Base-by-base conservation (phyloP, 768 basidiomycete genomes). In the Leccinum disarticulatum region DNA sequence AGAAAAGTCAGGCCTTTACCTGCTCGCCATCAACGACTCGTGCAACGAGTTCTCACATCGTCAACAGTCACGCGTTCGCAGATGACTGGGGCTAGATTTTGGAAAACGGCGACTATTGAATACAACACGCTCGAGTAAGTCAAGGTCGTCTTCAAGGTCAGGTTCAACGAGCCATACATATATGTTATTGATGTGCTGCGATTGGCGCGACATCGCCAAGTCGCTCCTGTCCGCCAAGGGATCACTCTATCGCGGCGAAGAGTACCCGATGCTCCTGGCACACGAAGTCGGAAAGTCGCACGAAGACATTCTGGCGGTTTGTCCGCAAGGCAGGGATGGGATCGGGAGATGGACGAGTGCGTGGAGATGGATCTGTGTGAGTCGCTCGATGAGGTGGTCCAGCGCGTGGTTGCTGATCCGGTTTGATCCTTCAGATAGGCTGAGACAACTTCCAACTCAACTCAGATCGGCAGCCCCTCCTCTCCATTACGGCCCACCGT, bases 171-270 rank as follows among this genome's bases (percentile, higher is more conserved):
- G 70, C 96, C 31, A 31, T 31, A 31, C 96, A 3, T 99, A 99
- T 71, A 87, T n/a, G n/a, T n/a, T n/a, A n/a, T n/a, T 98, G 83
- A 95, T 96, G 87, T 98, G 97, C 76, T 88, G 97, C 57, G 91
- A 95, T 70, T 98, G 95, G 94, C 83, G 96, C 57, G 96, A 98
- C 74, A 81, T 95, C 55, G 98, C 97, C 6, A 91, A 91, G 71
- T 74, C 72, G 11, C 78, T 96, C 17, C 77, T 95, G 6, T 67
- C 76, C 6, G 64, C 75, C 48, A 74, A 79, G 47, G 67, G 64
- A 55, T 63, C 68, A 41, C 67, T 82, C 6, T 59, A 64, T 15
- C 87, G 97, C 4, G 97, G 96, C 0, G 81, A 85, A 4, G 91
- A 89, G 62, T 96, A 99, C 76, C 90, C 97, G 70, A 83, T 84